phyloP scores from a whole-genome alignment of 768 basidiomycete species.

The Tephrocybe sp. region DNA sequence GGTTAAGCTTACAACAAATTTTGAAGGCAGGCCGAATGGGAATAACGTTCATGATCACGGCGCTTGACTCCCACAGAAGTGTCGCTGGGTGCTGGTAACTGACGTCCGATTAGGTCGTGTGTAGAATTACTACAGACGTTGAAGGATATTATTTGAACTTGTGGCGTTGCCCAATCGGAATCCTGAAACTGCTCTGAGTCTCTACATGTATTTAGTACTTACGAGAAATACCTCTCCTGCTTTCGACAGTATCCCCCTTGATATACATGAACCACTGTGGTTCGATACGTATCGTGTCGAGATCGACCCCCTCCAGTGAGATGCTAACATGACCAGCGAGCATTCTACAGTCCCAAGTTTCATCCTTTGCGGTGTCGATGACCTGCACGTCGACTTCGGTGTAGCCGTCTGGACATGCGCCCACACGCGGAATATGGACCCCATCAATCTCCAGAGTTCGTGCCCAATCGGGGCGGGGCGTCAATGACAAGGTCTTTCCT shows the following conservation, averaged over 20 bases:
- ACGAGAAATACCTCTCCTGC: neutral
- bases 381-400: slow-evolving; percentile 11
- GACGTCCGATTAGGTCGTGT: too few species aligned
- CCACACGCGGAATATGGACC: neutral
- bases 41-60: too few species aligned
- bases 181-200: too few species aligned
- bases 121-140: too few species aligned
- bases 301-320: neutral
- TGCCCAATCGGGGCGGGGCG: neutral
- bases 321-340: slow-evolving; percentile 21
- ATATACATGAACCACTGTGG: slow-evolving; percentile 24
- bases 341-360: slow-evolving; percentile 20
- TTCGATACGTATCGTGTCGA: slow-evolving; percentile 15
- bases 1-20: too few species aligned
- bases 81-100: too few species aligned
- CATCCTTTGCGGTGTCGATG: slow-evolving; percentile 7
- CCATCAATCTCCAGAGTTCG: neutral
- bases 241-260: slow-evolving; percentile 4
- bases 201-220: too few species aligned
- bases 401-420: slow-evolving; percentile 1
- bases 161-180: too few species aligned
- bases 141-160: too few species aligned
- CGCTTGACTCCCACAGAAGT: too few species aligned
- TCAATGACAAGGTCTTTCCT: neutral
- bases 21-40: too few species aligned